Percentiles rank a stretch among this genome's conserved stretches.
phyloP scores from a whole-genome alignment of 2,329 filamentous ascomycete genomes.

The Fusarium xylarioides region DNA sequence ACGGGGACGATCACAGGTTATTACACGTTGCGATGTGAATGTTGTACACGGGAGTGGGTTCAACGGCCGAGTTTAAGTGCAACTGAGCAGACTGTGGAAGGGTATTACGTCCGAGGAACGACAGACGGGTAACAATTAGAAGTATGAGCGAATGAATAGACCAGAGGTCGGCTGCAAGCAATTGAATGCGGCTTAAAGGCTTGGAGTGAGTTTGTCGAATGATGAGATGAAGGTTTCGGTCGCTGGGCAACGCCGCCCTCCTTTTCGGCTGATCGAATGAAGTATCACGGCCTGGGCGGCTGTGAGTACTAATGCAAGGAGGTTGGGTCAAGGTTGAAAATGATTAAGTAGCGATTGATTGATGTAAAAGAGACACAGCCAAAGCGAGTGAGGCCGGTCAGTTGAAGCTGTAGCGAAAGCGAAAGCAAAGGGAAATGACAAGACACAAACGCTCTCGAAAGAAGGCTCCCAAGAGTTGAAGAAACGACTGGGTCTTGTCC shows the following conservation, averaged over 20 bases:
- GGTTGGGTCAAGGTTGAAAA: conserved; percentile 16
- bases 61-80: conserved; percentile 15
- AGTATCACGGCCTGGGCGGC: conserved; percentile 31
- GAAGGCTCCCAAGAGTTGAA: conserved; percentile 38
- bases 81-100: conserved; percentile 1
- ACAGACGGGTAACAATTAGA: conserved; percentile 21
- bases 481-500: conserved; percentile 40
- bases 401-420: conserved; percentile 30
- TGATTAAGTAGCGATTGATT: conserved; percentile 48
- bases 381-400: conserved; percentile 67
- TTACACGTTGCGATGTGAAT: conserved; percentile 24
- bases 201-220: conserved; percentile 24
- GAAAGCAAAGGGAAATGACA: conserved; percentile 29
- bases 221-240: conserved; percentile 36
- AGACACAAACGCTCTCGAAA: conserved; percentile 34
- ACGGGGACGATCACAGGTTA: conserved; percentile 51
- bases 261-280: conserved; percentile 36
- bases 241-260: conserved; percentile 45
- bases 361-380: conserved; percentile 53
- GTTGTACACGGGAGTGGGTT: conserved; percentile 21
- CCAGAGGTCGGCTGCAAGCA: conserved; percentile 5
- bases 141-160: conserved; percentile 29
- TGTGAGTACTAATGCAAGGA: conserved; percentile 17
- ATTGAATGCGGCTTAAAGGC: conserved; percentile 24
- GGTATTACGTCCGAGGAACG: conserved; percentile 5